Evolutionary conservation across 2,329 filamentous ascomycete species (phyloP).

Genomic region (Colletotrichum agaves): DNA sequence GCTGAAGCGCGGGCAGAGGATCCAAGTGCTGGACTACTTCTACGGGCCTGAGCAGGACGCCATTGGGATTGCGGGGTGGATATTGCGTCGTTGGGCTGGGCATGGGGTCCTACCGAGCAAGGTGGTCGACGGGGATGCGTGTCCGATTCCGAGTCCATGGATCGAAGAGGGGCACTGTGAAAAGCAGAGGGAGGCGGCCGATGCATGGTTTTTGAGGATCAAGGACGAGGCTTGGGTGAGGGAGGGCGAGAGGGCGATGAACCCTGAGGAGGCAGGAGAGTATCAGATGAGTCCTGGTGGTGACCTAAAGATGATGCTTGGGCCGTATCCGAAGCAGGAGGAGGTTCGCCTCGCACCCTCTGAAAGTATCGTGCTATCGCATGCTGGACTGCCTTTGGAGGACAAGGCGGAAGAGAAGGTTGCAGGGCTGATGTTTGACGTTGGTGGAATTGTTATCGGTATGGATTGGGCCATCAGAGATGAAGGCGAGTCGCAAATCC

Average conservation of each 20-base stretch:
- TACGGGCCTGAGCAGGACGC: slow-evolving; percentile 40
- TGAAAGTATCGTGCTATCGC: slow-evolving; percentile 42
- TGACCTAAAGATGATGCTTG: slow-evolving; percentile 48
- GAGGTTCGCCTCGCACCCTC: slow-evolving; percentile 46
- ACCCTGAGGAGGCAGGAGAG: slow-evolving; percentile 42
- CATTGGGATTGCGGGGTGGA: slow-evolving; percentile 36
- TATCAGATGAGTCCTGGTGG: slow-evolving; percentile 44
- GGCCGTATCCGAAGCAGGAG: slow-evolving; percentile 44
- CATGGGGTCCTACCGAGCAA: slow-evolving; percentile 45
- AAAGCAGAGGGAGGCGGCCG: slow-evolving; percentile 20
- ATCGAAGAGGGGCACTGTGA: slow-evolving; percentile 33
- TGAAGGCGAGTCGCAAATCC: slow-evolving; percentile 54
- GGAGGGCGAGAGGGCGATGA: slow-evolving; percentile 12
- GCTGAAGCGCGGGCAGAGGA: slow-evolving; percentile 42
- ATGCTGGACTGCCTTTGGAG: slow-evolving; percentile 45
- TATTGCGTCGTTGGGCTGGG: slow-evolving; percentile 46
- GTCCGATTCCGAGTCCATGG: slow-evolving; percentile 39
- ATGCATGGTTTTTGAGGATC: slow-evolving; percentile 33
- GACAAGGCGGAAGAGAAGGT: slow-evolving; percentile 40
- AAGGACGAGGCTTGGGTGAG: not conserved
- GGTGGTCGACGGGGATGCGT: slow-evolving; percentile 7
- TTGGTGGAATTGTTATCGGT: slow-evolving; percentile 62
- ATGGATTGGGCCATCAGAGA: slow-evolving; percentile 63
- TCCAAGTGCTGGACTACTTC: slow-evolving; percentile 41
- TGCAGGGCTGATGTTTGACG: slow-evolving; percentile 65